Evolutionary conservation across 139 green algal genomes (phyloP).

Genomic region (Choricystis sp.): DNA sequence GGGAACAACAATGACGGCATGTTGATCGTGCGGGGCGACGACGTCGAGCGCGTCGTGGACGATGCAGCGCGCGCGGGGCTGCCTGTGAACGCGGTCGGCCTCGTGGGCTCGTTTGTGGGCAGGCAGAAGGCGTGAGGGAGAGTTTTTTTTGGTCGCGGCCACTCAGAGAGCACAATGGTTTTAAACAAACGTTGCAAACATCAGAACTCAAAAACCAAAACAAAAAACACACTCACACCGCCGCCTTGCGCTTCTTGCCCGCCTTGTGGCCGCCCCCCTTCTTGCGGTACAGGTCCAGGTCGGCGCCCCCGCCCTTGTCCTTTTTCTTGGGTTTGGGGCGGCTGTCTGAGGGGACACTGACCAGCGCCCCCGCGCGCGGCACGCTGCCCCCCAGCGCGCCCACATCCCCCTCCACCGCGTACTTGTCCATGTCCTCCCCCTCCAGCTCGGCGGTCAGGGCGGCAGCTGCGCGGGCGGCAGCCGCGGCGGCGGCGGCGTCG

Average conservation of each 20-base stretch:
- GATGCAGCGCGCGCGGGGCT: too few relatives aligned
- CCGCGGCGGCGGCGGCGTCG: neutral
- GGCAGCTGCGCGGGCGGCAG: too few relatives aligned
- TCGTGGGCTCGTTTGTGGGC: too few relatives aligned
- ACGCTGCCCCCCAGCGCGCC: too few relatives aligned
- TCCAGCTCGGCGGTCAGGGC: neutral
- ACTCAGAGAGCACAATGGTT: too few relatives aligned
- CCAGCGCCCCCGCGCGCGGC: neutral
- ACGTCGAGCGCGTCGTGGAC: neutral
- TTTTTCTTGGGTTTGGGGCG: too few relatives aligned
- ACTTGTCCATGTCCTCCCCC: neutral
- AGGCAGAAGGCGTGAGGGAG: too few relatives aligned
- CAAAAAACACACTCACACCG: neutral
- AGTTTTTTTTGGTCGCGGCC: too few relatives aligned
- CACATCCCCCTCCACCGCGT: neutral
- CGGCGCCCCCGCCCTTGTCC: too few relatives aligned
- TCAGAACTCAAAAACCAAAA: neutral
- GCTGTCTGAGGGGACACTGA: neutral
- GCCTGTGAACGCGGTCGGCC: too few relatives aligned
- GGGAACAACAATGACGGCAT: neutral
- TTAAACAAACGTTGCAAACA: too few relatives aligned
- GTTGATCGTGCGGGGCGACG: neutral
- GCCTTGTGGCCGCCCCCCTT: neutral
- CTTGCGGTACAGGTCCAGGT: neutral
- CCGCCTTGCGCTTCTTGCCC: neutral